Evolutionary conservation across 371 early-diverging fungal species (phyloP), one percentile per base, ranked within the genome.

Genomic region (Mycotypha africana): DNA sequence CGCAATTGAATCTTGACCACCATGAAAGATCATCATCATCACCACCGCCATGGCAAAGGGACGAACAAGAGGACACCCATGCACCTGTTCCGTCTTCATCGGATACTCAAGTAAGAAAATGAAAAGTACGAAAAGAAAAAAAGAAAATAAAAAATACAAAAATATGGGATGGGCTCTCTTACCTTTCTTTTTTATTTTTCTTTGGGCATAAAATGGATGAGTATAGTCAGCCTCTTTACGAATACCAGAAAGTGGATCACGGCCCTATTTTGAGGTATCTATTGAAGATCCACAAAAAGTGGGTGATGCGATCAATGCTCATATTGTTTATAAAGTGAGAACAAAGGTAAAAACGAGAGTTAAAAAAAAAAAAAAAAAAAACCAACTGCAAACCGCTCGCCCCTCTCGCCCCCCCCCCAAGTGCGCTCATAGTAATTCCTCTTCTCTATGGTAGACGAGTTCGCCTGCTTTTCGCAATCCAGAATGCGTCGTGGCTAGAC

Each of bases 201-300:
- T 28, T 28, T 28, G 6, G 12, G 15, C 4, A 35, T 12, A 20
- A 37, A 37, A 21, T 14, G 15, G 4, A 14, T 11, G 4, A 33
- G 9, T 33, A 11, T 45, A 66, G 66, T 53, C 64, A 43, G 62
- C 67, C 22, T 57, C 56, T 3, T 45, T 76, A 7, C 60, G 66
- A 28, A 45, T 81, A 22, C 78, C 78, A 2, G 60, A 75, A 43
- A 76, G 70, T 34, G 81, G 78, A 0, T 68, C 68, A 7, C 47
- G 82, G n/a, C 91, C 88, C 16, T 66, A 60, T 57, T 86, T 92
- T 58, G 65, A 83, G 34, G 84, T 94, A 19, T 55, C 75, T 1
- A 91, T 96, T 0, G 78, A 85, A 11, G 94, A 94, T 48, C 97
- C 97, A 2, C 85, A 85, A 63, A 93, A 93, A 64, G 82, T 94